phyloP scores from a whole-genome alignment of 257 asterid species.

The Nicotiana paniculata region DNA sequence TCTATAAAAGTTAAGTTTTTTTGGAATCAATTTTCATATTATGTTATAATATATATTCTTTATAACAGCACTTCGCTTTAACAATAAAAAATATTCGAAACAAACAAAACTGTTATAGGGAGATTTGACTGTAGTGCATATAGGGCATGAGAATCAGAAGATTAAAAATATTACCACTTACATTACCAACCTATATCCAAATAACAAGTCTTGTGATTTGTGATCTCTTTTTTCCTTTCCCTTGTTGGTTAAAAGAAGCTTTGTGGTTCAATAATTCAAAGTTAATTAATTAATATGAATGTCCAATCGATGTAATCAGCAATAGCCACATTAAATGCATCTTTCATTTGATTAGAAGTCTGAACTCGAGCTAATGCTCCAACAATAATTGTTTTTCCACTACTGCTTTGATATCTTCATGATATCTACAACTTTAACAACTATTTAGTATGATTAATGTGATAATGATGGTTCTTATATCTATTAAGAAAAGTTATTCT shows the following conservation, averaged over 20 bases:
- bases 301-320: neutral
- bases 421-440: neutral
- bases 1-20: no score
- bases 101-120: no score
- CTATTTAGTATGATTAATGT: neutral
- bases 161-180: neutral
- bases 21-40: no score
- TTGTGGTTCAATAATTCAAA: neutral
- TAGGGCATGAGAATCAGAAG: neutral
- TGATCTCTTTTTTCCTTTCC: neutral
- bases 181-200: neutral
- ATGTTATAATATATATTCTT: no score
- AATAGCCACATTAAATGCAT: neutral
- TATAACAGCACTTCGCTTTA: no score
- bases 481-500: neutral
- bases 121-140: no score
- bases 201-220: neutral
- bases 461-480: neutral
- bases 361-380: neutral
- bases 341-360: conserved; percentile 1
- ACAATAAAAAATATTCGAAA: no score
- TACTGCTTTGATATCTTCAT: neutral
- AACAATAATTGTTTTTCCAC: neutral
- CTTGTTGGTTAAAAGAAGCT: neutral
- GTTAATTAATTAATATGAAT: neutral